Conservation (phyloP, 202 grass and related monocot genomes). For the Carex arenaria region DNA sequence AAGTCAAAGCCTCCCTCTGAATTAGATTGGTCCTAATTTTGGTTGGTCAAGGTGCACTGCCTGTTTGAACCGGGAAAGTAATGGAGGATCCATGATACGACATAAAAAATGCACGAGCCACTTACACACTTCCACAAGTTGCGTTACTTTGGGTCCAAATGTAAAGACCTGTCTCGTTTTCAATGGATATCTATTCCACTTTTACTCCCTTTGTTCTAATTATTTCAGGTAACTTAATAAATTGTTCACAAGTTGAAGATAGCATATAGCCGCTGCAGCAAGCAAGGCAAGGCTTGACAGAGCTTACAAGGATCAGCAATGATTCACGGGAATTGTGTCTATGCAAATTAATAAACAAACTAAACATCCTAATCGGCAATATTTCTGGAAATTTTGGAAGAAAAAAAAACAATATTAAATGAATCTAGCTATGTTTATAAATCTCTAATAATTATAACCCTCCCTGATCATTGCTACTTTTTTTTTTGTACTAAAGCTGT, state of each 20-base stretch:
- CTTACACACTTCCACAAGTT: constrained; percentile 2
- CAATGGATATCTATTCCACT: background rate
- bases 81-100: background rate
- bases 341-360: background rate
- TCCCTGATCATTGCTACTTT: background rate
- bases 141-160: constrained; percentile 3
- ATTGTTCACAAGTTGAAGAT: background rate
- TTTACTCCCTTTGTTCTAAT: background rate
- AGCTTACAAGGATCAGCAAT: constrained; percentile 4
- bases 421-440: background rate
- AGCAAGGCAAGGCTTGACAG: background rate
- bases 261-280: background rate
- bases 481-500: background rate
- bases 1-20: background rate
- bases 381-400: background rate
- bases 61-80: background rate
- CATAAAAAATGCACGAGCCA: background rate
- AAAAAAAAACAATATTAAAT: background rate
- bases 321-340: background rate
- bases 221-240: background rate
- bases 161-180: constrained; percentile 1
- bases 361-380: background rate
- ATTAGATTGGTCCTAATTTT: background rate
- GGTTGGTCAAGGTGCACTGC: constrained; percentile 14
- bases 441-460: background rate